phyloP scores from a whole-genome alignment of 495 filamentous ascomycete genomes.

The Bacidia rubella region DNA sequence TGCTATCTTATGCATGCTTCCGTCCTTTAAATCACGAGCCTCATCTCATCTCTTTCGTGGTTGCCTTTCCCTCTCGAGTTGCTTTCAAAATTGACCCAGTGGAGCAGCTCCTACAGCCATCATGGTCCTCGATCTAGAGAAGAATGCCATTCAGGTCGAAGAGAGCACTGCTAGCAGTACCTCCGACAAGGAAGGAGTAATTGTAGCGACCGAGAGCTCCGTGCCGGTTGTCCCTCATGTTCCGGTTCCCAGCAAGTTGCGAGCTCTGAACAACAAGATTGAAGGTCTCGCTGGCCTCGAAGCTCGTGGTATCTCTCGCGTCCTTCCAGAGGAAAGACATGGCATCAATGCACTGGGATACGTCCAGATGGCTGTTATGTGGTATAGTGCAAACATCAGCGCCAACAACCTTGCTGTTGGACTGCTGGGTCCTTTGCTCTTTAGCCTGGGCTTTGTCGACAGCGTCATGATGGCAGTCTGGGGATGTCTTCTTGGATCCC shows the following conservation, averaged over 20 bases:
- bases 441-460: conserved; percentile 52
- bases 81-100: not conserved
- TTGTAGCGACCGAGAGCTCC: not conserved
- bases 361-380: conserved; percentile 52
- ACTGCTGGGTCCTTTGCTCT: conserved; percentile 51
- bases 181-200: conserved; percentile 1
- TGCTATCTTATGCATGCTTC: not conserved
- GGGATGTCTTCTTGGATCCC: conserved; percentile 44
- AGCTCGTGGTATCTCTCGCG: conserved; percentile 52
- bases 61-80: not conserved
- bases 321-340: conserved; percentile 41
- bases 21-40: conserved; percentile 1
- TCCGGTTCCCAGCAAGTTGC: conserved; percentile 13
- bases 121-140: conserved; percentile 7
- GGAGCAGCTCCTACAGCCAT: not conserved
- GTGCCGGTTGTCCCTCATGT: not conserved
- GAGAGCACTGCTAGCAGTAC: conserved; percentile 4
- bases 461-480: conserved; percentile 50
- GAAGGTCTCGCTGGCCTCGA: conserved; percentile 43
- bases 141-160: conserved; percentile 6
- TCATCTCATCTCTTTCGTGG: not conserved
- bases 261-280: conserved; percentile 20
- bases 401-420: conserved; percentile 61
- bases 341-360: conserved; percentile 23
- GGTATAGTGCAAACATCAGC: conserved; percentile 61